Percentiles rank a stretch among this genome's conserved stretches.
phyloP scores from a whole-genome alignment of 768 basidiomycete genomes.

The Pisolithus orientalis region DNA sequence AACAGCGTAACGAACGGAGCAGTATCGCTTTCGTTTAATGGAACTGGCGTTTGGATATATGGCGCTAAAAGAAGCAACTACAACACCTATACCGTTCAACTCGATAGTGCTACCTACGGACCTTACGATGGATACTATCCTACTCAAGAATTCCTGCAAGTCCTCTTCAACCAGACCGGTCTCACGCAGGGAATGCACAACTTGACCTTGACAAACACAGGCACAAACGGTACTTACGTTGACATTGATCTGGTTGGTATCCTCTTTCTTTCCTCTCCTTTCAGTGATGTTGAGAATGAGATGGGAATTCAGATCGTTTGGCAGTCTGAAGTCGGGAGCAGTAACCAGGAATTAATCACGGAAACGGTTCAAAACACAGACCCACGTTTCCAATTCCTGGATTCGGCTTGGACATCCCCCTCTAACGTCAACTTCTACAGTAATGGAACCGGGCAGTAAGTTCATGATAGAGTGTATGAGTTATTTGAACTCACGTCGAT shows the following conservation, averaged over 20 bases:
- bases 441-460: slow-evolving; percentile 38
- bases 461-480: not conserved
- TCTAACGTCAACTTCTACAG: slow-evolving; percentile 31
- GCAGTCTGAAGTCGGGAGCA: slow-evolving; percentile 20
- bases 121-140: slow-evolving; percentile 22
- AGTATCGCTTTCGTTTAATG: slow-evolving; percentile 41
- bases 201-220: slow-evolving; percentile 27
- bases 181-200: slow-evolving; percentile 32
- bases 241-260: slow-evolving; percentile 44
- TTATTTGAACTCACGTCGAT: not conserved
- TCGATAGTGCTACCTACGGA: slow-evolving; percentile 31
- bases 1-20: slow-evolving; percentile 30
- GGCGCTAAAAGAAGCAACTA: slow-evolving; percentile 45
- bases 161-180: slow-evolving; percentile 32
- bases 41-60: slow-evolving; percentile 42
- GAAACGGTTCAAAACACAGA: slow-evolving; percentile 30
- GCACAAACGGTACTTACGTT: slow-evolving; percentile 28
- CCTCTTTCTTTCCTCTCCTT: not conserved
- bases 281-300: not conserved
- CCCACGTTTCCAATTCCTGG: slow-evolving; percentile 32
- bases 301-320: slow-evolving; percentile 15
- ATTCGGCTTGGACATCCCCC: slow-evolving; percentile 30
- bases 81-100: slow-evolving; percentile 36
- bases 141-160: slow-evolving; percentile 31
- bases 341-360: slow-evolving; percentile 9